phyloP scores from a whole-genome alignment of 2,329 filamentous ascomycete genomes.

The Bimuria novae-zelandiae region DNA sequence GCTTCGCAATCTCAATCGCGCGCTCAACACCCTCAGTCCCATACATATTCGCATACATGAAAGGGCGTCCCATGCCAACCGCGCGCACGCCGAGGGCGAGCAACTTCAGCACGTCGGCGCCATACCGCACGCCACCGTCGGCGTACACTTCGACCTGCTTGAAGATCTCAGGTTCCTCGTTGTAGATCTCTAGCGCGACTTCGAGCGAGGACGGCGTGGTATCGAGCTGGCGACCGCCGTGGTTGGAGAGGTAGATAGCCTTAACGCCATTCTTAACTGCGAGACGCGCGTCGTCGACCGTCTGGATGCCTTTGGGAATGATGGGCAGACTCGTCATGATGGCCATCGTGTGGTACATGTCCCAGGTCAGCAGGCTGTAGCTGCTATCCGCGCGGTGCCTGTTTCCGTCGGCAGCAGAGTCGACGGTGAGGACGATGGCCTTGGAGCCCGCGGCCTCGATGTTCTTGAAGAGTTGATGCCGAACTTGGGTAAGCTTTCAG shows the following conservation, averaged over 20 bases:
- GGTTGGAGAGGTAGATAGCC: slow-evolving; percentile 50
- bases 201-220: slow-evolving; percentile 70
- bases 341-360: slow-evolving; percentile 39
- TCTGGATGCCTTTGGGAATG: slow-evolving; percentile 49
- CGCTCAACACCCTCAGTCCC: slow-evolving; percentile 66
- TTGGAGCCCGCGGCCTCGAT: slow-evolving; percentile 44
- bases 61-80: slow-evolving; percentile 54
- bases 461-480: slow-evolving; percentile 32
- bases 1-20: slow-evolving; percentile 56
- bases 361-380: slow-evolving; percentile 41
- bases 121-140: slow-evolving; percentile 49
- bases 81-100: slow-evolving; percentile 46
- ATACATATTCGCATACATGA: slow-evolving; percentile 60
- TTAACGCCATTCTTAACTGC: slow-evolving; percentile 43
- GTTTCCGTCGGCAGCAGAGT: slow-evolving; percentile 47
- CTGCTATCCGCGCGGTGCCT: slow-evolving; percentile 42
- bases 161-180: slow-evolving; percentile 49
- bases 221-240: slow-evolving; percentile 49
- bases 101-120: slow-evolving; percentile 45
- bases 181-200: slow-evolving; percentile 76
- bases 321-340: slow-evolving; percentile 46
- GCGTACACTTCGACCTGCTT: slow-evolving; percentile 47
- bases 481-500: not conserved
- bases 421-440: slow-evolving; percentile 50
- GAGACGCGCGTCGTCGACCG: slow-evolving; percentile 46